Evolutionary conservation across 2,329 filamentous ascomycete species (phyloP).

Genomic region (Xylariaceae sp.): DNA sequence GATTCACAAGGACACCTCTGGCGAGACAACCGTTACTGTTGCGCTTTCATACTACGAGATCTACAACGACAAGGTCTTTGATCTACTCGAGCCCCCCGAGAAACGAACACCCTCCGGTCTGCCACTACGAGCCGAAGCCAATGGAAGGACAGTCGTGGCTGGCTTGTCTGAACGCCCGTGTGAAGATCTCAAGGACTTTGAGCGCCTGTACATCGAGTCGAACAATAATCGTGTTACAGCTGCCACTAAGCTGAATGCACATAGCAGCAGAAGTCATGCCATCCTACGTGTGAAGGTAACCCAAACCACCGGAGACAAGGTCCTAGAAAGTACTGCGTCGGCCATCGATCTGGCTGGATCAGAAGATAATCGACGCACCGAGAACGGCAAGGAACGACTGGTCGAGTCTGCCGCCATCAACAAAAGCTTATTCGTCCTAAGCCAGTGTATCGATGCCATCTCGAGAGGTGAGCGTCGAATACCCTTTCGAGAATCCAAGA

Average conservation of each 20-base stretch:
- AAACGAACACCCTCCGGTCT: constrained; percentile 79
- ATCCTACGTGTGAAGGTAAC: constrained; percentile 87
- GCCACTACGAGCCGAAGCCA: constrained; percentile 78
- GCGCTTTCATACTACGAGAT: constrained; percentile 92
- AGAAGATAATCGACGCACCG: constrained; percentile 90
- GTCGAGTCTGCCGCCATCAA: constrained; percentile 97
- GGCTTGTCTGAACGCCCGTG: constrained; percentile 81
- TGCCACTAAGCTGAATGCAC: constrained; percentile 86
- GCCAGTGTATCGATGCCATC: constrained; percentile 94
- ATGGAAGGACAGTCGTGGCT: constrained; percentile 81
- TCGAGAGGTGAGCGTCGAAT: constrained; percentile 70
- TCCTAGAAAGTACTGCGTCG: constrained; percentile 76
- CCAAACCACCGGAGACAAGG: constrained; percentile 65
- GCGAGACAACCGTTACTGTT: constrained; percentile 67
- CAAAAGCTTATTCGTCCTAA: constrained; percentile 91
- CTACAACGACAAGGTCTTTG: constrained; percentile 93
- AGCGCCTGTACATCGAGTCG: constrained; percentile 82
- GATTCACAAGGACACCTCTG: constrained; percentile 72
- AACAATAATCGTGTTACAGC: constrained; percentile 88
- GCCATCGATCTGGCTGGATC: constrained; percentile 94
- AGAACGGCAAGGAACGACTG: constrained; percentile 87
- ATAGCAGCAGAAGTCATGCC: constrained; percentile 85
- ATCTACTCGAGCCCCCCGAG: constrained; percentile 82
- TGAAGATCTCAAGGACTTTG: constrained; percentile 83
- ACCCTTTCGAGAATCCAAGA: constrained; percentile 92